These are phyloP conservation scores for Pseudogymnoascus sp. DNA, from an alignment of 2,329 filamentous ascomycete genomes.

Conservation along the genomic window DNA sequence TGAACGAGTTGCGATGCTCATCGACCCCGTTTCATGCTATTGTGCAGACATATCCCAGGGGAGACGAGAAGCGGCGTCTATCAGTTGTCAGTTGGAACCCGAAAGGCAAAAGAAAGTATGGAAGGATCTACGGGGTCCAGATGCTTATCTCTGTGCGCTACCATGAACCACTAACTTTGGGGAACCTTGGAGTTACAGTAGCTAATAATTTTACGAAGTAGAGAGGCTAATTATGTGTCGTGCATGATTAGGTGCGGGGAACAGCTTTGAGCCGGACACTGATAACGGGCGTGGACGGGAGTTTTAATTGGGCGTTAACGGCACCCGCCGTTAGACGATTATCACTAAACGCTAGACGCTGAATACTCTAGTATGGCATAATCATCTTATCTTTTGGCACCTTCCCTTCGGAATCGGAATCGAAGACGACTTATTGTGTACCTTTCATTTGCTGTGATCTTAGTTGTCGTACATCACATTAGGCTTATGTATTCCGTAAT, in stretches of 20 bases:
- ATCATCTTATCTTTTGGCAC: conserved; percentile 1
- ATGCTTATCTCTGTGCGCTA: conserved; percentile 2
- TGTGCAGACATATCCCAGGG: neutral
- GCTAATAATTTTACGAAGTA: conserved; percentile 8
- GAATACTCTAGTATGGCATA: neutral
- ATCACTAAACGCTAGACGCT: neutral
- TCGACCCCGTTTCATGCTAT: neutral
- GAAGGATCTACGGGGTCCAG: conserved; percentile 7
- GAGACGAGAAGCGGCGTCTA: neutral
- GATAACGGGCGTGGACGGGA: neutral
- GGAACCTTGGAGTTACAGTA: neutral
- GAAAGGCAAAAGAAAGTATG: neutral
- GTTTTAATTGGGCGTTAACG: neutral
- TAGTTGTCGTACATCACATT: neutral
- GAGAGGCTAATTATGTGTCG: conserved; percentile 1
- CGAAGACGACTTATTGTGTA: neutral
- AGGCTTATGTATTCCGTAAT: neutral
- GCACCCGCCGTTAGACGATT: conserved; percentile 1
- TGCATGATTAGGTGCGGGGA: conserved; percentile 4
- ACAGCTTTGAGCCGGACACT: neutral
- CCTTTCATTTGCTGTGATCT: neutral
- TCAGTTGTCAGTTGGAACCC: neutral
- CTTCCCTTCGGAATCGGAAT: neutral
- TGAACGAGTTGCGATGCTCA: neutral
- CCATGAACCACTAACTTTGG: neutral